Conservation (phyloP, 768 basidiomycete species). For the Xerocomellus chrysenteron region DNA sequence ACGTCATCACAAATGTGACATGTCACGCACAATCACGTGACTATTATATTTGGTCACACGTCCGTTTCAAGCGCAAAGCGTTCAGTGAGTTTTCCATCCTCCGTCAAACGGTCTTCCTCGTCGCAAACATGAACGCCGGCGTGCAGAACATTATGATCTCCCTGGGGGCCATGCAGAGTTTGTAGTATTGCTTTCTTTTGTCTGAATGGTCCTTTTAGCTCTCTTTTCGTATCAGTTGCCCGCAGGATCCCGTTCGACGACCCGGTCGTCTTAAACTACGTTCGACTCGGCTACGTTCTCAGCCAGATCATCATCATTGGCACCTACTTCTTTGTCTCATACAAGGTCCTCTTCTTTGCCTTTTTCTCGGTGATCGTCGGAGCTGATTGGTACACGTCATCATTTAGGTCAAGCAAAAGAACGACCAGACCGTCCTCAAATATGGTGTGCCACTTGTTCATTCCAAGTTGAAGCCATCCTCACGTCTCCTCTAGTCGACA, state of each 20-base stretch:
- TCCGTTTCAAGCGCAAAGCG: background rate
- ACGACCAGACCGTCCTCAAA: conserved; percentile 94
- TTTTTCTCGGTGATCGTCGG: background rate
- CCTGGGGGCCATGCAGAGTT: conserved; percentile 91
- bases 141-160: conserved; percentile 85
- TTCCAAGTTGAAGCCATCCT: background rate
- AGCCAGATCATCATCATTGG: conserved; percentile 71
- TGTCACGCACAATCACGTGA: conserved; percentile 16
- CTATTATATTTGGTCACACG: background rate
- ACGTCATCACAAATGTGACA: conserved; percentile 29
- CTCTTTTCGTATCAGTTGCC: conserved; percentile 57
- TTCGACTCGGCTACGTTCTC: conserved; percentile 79
- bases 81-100: conserved; percentile 8
- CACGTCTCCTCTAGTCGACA: conserved; percentile 56
- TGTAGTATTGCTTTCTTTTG: conserved; percentile 6
- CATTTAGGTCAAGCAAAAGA: conserved; percentile 85
- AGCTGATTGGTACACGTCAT: conserved; percentile 15
- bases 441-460: conserved; percentile 61
- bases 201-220: background rate
- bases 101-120: conserved; percentile 13
- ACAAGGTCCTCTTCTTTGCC: conserved; percentile 45
- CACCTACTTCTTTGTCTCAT: conserved; percentile 78
- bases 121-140: conserved; percentile 63
- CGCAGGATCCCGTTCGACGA: conserved; percentile 90
- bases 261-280: conserved; percentile 75